A percentile compares a stretch with the other conserved stretches of the same genome.
Conservation (phyloP, 2,329 filamentous ascomycete genomes). For the Penicillium sclerotigenum region DNA sequence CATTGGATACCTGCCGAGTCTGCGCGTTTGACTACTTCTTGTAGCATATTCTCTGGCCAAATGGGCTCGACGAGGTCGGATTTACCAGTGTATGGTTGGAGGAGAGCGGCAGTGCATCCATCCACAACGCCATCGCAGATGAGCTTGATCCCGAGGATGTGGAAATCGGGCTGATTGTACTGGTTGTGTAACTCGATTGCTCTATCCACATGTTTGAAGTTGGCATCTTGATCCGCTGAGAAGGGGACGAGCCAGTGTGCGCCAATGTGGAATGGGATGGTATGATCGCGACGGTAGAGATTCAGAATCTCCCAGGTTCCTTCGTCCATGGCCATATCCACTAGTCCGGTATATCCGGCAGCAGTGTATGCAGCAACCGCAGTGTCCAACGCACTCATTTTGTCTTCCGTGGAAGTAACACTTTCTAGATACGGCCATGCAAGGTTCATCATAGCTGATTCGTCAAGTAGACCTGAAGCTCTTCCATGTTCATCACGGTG, state of each 20-base stretch:
- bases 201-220: slow-evolving; percentile 45
- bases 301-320: slow-evolving; percentile 47
- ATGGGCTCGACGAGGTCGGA: slow-evolving; percentile 44
- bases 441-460: slow-evolving; percentile 46
- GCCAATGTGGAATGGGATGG: slow-evolving; percentile 45
- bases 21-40: slow-evolving; percentile 45
- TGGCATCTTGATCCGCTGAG: slow-evolving; percentile 37
- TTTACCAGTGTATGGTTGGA: slow-evolving; percentile 46
- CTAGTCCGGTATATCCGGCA: slow-evolving; percentile 48
- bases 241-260: slow-evolving; percentile 51
- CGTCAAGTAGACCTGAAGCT: slow-evolving; percentile 46
- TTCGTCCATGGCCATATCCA: slow-evolving; percentile 55
- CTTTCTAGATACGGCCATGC: slow-evolving; percentile 49
- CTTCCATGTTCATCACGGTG: slow-evolving; percentile 45
- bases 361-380: slow-evolving; percentile 45
- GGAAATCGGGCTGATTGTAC: slow-evolving; percentile 44
- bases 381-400: slow-evolving; percentile 39
- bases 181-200: slow-evolving; percentile 44
- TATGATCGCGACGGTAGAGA: slow-evolving; percentile 36
- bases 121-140: slow-evolving; percentile 53
- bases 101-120: slow-evolving; percentile 50
- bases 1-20: slow-evolving; percentile 47
- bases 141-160: slow-evolving; percentile 49
- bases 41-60: slow-evolving; percentile 45
- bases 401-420: slow-evolving; percentile 44